Evolutionary conservation across 345 rosid species (phyloP).

Genomic region (Triadica sebifera): DNA sequence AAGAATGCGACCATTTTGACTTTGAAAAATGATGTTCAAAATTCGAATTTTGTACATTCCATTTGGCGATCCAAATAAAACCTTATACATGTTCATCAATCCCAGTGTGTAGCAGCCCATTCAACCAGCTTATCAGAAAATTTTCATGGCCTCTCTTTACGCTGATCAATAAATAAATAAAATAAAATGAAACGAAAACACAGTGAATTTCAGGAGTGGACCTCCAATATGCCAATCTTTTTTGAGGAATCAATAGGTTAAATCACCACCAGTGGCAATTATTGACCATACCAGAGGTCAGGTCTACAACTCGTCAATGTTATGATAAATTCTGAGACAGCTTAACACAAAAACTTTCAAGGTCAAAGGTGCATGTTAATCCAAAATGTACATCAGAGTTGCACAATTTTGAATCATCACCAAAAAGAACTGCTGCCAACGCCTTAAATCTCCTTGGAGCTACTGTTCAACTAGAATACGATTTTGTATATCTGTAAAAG

Average conservation of each 20-base stretch:
- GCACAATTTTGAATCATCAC: neutral
- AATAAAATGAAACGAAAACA: neutral
- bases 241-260: neutral
- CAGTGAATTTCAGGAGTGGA: neutral
- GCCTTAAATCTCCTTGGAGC: neutral
- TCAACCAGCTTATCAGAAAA: too few species aligned
- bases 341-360: neutral
- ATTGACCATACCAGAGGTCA: neutral
- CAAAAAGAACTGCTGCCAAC: neutral
- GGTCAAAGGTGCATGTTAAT: neutral
- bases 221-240: neutral
- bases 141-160: too few species aligned
- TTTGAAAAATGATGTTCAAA: too few species aligned
- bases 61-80: too few species aligned
- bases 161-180: too few species aligned
- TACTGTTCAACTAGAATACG: constrained; percentile 40
- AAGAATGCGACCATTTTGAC: too few species aligned
- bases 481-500: constrained; percentile 58
- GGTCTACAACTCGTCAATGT: neutral
- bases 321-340: neutral
- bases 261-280: neutral
- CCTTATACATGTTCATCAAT: too few species aligned
- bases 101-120: too few species aligned
- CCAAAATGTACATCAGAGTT: neutral
- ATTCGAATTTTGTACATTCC: too few species aligned